Evolutionary conservation across 169 alveolate genomes (phyloP).

Genomic region (Theileria annulata): DNA sequence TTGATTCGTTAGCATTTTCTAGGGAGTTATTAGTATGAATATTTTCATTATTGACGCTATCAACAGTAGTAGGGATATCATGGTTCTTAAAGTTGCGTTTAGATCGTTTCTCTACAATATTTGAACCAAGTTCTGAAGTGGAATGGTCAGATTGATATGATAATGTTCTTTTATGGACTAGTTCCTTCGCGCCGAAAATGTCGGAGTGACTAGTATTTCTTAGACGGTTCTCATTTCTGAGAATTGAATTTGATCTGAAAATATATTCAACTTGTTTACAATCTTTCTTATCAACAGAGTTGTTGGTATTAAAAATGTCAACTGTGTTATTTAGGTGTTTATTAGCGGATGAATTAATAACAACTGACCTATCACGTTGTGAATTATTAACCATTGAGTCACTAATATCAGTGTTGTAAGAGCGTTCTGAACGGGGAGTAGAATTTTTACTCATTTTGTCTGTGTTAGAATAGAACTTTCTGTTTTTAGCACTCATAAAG

Average conservation of each 20-base stretch:
- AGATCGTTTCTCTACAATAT: background rate
- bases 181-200: conserved; percentile 28
- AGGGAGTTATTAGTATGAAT: too few relatives aligned
- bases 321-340: too few relatives aligned
- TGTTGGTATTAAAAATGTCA: too few relatives aligned
- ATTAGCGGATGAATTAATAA: too few relatives aligned
- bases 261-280: background rate
- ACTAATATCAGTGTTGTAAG: background rate
- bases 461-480: conserved; percentile 12
- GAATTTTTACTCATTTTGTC: too few relatives aligned
- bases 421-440: too few relatives aligned
- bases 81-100: too few relatives aligned
- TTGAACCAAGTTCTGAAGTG: too few relatives aligned
- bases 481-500: conserved; percentile 24
- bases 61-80: too few relatives aligned
- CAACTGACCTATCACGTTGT: too few relatives aligned
- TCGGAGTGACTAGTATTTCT: conserved; percentile 34
- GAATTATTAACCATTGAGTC: background rate
- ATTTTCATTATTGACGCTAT: background rate
- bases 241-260: background rate
- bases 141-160: background rate
- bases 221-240: conserved; percentile 30
- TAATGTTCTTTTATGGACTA: background rate
- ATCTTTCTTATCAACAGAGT: too few relatives aligned
- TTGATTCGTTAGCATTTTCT: background rate